These are phyloP conservation scores for Naganishia randhawae DNA, from an alignment of 768 basidiomycete species.

Conservation along the genomic window DNA sequence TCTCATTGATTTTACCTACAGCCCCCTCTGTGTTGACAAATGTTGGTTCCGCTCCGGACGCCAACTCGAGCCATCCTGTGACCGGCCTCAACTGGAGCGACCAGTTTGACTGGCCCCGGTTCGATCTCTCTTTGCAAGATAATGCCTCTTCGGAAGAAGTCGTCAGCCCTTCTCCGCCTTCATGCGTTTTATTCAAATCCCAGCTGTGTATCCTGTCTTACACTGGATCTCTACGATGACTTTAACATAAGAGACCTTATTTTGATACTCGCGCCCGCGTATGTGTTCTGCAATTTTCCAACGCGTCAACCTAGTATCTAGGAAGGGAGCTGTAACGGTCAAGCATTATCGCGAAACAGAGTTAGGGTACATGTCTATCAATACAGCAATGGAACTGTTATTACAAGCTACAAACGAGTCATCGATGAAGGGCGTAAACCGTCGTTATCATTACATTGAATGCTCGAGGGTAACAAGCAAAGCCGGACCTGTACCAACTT, in stretches of 20 bases:
- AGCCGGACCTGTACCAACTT: too few relatives aligned
- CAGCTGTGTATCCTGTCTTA: not conserved
- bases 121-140: not conserved
- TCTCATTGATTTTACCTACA: not conserved
- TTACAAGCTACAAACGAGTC: not conserved
- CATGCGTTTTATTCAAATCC: not conserved
- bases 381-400: not conserved
- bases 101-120: not conserved
- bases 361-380: not conserved
- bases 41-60: not conserved
- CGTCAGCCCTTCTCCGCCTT: not conserved
- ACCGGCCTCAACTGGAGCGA: not conserved
- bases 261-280: not conserved
- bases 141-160: constrained; percentile 2
- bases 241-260: not conserved
- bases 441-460: not conserved
- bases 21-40: not conserved
- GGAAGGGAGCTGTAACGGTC: too few relatives aligned
- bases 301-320: not conserved
- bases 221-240: not conserved
- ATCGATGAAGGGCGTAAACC: not conserved
- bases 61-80: not conserved
- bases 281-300: not conserved
- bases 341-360: not conserved
- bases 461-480: not conserved